Percentiles rank a stretch among this genome's conserved stretches.
phyloP scores from a whole-genome alignment of 805 yeast species.

The Cyberlindnera amylophila region DNA sequence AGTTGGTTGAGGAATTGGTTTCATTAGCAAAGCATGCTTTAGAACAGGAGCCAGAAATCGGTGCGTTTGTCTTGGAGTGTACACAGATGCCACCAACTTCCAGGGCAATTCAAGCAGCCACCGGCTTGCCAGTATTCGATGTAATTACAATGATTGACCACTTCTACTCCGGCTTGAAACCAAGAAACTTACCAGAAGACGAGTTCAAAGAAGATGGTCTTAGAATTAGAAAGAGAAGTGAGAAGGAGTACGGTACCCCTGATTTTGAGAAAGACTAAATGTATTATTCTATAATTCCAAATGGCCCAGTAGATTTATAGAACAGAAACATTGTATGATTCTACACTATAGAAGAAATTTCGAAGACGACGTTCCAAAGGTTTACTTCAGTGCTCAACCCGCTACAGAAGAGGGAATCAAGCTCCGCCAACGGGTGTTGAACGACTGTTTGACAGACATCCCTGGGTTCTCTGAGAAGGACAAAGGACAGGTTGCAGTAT shows the following conservation, averaged over 20 bases:
- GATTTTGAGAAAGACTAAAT: background rate
- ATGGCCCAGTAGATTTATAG: no score
- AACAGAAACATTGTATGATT: no score
- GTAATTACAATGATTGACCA: slow-evolving; percentile 32
- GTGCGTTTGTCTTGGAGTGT: slow-evolving; percentile 33
- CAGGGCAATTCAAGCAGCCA: slow-evolving; percentile 26
- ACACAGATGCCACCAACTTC: slow-evolving; percentile 36
- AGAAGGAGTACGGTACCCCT: slow-evolving; percentile 21
- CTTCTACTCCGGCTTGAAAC: slow-evolving; percentile 29
- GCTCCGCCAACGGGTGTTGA: slow-evolving; percentile 55
- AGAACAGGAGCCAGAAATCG: slow-evolving; percentile 21
- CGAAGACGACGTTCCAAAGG: slow-evolving; percentile 55
- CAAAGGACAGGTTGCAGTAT: slow-evolving; percentile 91
- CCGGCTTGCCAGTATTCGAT: slow-evolving; percentile 31
- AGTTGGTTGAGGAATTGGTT: slow-evolving; percentile 27
- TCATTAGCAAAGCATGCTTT: slow-evolving; percentile 22
- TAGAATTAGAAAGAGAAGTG: slow-evolving; percentile 26
- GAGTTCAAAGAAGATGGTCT: slow-evolving; percentile 21
- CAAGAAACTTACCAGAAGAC: slow-evolving; percentile 24
- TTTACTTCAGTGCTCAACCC: slow-evolving; percentile 61
- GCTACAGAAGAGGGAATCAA: slow-evolving; percentile 42
- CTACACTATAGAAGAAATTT: slow-evolving; percentile 72
- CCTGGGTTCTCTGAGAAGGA: slow-evolving; percentile 64
- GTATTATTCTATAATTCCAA: no score
- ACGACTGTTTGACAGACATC: slow-evolving; percentile 67